Base-by-base conservation (phyloP, 768 basidiomycete species). In the Tephrocybe sp. region DNA sequence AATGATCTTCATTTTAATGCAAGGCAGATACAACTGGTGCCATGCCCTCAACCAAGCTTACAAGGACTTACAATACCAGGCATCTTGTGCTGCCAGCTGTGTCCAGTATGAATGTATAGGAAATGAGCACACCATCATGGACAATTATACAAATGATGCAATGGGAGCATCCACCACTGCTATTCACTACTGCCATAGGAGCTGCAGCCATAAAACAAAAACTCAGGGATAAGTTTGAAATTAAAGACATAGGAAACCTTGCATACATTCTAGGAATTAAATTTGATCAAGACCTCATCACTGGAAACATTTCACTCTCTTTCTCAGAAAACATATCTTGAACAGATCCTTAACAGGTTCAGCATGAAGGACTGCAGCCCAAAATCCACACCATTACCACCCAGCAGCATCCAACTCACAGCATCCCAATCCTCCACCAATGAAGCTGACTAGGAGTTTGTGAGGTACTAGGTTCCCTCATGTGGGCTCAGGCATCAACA, bases 1-100 rank as follows among this genome's bases (percentile, higher is more conserved):
- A 1, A 63, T 63, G 41, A 21, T 65, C 2, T 65, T 61, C 30
- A 52, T 60, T 2, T 60, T 55, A 44, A 65, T 62, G 60, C 42
- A 54, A 2, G 62, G 64, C 0, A 60, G 48, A 2, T 34, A 60
- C 38, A 54, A 63, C 48, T 64, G 60, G 60, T 57, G 50, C 40
- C 43, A 53, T 6, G 49, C 42, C 6, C 18, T 62, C 0, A 42
- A 54, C n/a, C 11, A 34, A 1, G 49, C 46, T 2, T 59, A 49
- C 46, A 10, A 45, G 0, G 20, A 20, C 2, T 28, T 62, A 0
- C 55, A 58, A 15, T 62, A 59, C 47, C 50, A 48, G 15, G 21
- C 51, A 39, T 62, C 50, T 0, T 32, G 50, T 10, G 63, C 60
- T 0, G 63, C 64, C 50, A 58, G 50, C n/a, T 62, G 58, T 24